Evolutionary conservation across 805 yeast species (phyloP), one percentile per base, ranked within the genome.

Genomic region (Saccharomycopsis microspora): DNA sequence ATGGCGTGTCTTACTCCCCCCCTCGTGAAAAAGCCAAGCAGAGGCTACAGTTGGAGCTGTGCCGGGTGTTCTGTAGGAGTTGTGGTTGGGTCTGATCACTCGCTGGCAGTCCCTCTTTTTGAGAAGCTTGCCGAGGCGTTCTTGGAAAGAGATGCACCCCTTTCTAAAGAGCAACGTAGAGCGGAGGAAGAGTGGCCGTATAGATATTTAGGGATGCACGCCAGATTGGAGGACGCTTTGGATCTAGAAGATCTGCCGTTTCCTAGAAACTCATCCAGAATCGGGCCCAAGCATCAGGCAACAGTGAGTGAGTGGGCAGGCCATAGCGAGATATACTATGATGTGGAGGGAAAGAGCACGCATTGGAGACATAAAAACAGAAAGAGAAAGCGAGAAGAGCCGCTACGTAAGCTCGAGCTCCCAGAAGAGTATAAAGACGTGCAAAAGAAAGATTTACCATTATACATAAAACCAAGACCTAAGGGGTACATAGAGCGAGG

Each of bases 31-130:
- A 85, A 85, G 57, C 96, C 96, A 1, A 80, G 85, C 41, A 67
- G 94, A 49, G 96, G 95, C 1, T 84, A 86, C 59, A 85, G 87
- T 5, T 89, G 96, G 96, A 74, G 86, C 30, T 88, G 97, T 67
- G 89, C 85, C 32, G 60, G 67, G 4, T 88, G 97, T 65, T 71
- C 81, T n/a, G 74, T 76, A 55, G 71, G 67, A 33, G 72, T 74
- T 45, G 82, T 79, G 51, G 61, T 64, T n/a, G 36, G 36, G 8
- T 34, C 36, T 34, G 33, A 32, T 10, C 9, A 31, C 9, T 10
- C 8, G 5, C 29, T 11, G 5, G 9, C 30, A n/a, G n/a, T 8
- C n/a, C 27, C 32, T 37, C 63, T 65, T 43, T 78, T 78, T 58
- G 87, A 80, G 60, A 67, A 69, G 39, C 60, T 74, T 57, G 85